Base-by-base conservation (phyloP, 306 rosid species). In the Begonia loranthoides region DNA sequence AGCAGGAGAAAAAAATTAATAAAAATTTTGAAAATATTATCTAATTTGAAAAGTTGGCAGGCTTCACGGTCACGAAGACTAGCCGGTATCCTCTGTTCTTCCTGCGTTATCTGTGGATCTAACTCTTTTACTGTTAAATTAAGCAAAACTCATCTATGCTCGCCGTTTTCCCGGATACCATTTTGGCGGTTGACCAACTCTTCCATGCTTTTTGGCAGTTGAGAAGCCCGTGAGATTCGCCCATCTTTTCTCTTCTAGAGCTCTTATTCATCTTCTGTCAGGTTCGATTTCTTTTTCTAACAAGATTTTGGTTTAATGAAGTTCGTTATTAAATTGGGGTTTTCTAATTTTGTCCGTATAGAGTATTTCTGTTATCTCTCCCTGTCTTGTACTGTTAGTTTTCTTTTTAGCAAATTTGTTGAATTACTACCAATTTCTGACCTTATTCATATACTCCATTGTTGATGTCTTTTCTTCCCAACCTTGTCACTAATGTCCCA, bases 371-470 rank as follows among this genome's bases (percentile, higher is more conserved):
- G 22, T 19, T 19, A 19, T 19, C 22, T 19, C 22, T 19, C 22
- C 22, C 22, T 2, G 22, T 19, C 22, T 19, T 19, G 2, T 19
- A 19, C 3, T 19, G 22, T 19, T 12, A 41, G 45, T 12, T 41
- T 41, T 9, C 45, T 41, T 9, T 41, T 41, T 1, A 1, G 13
- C 1, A 49, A 59, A 15, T 24, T 47, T 59, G 15, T 52, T 63
- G 12, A 46, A 43, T 48, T 54, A 58, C 49, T 51, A 10, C 51
- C 49, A 54, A 56, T 1, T 13, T 50, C 48, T 9, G 61, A 54
- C 51, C 49, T 52, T 60, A 66, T 61, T 38, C 45, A 14, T 36
- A 43, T 47, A 39, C 62, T 12, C 10, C 57, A 24, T 43, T 56
- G 34, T 24, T 24, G 34, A 24, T 24, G 34, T 24, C 34, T 24